Evolutionary conservation across 257 asterid species (phyloP).

Genomic region (Petunia secreta): DNA sequence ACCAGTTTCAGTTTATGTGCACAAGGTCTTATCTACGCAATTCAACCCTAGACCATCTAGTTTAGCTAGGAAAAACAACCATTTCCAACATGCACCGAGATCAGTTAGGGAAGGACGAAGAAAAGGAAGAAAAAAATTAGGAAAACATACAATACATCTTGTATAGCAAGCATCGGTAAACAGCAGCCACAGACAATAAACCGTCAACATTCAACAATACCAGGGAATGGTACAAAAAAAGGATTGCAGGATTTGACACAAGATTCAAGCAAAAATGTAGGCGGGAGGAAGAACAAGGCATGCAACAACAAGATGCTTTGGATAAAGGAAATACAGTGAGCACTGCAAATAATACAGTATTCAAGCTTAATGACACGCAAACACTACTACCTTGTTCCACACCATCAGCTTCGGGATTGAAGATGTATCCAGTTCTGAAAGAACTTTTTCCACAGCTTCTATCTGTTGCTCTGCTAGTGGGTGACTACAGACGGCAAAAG

Average conservation of each 20-base stretch:
- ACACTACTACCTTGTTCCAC: slow-evolving; percentile 84
- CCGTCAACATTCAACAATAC: background rate
- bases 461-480: slow-evolving; percentile 91
- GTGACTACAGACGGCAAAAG: slow-evolving; percentile 61
- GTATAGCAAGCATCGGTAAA: slow-evolving; percentile 6
- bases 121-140: background rate
- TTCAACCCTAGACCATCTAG: background rate
- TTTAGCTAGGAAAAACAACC: background rate
- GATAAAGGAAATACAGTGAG: slow-evolving; percentile 1
- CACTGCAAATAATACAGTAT: slow-evolving; percentile 13
- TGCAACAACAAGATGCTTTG: background rate
- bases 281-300: background rate
- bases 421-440: slow-evolving; percentile 73
- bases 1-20: slow-evolving; percentile 11
- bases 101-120: slow-evolving; percentile 21
- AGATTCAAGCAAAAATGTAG: background rate
- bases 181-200: background rate
- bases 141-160: background rate
- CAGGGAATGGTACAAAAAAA: background rate
- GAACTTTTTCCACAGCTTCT: slow-evolving; percentile 94
- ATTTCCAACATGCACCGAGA: background rate
- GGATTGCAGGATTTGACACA: background rate
- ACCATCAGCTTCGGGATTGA: slow-evolving; percentile 81
- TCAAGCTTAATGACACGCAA: background rate
- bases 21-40: background rate